phyloP scores from a whole-genome alignment of 176 grass and related monocot genomes.

The Bothriochloa decipiens region DNA sequence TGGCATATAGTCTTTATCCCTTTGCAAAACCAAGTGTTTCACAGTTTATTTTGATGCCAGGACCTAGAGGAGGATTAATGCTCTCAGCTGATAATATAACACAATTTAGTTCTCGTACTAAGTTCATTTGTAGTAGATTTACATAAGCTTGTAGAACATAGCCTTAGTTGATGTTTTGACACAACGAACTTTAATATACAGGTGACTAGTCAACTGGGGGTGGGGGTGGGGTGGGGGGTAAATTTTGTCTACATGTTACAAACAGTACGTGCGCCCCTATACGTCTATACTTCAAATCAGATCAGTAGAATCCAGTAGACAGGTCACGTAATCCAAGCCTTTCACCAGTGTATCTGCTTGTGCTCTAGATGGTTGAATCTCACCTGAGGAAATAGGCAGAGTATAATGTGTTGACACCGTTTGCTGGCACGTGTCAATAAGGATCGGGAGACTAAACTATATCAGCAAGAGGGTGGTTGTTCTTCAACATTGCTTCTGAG shows the following conservation, averaged over 20 bases:
- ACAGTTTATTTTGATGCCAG: not conserved
- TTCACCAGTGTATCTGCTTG: not conserved
- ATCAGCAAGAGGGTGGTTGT: no score
- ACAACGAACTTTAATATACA: not conserved
- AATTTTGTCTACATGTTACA: no score
- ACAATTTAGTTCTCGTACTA: not conserved
- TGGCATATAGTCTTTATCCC: not conserved
- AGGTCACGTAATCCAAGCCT: not conserved
- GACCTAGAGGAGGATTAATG: not conserved
- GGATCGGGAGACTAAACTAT: no score
- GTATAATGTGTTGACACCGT: no score
- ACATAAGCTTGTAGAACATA: not conserved
- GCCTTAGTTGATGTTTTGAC: not conserved
- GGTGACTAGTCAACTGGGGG: not conserved
- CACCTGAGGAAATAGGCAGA: no score
- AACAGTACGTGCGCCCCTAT: not conserved
- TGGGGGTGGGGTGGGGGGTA: no score
- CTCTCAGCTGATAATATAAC: not conserved
- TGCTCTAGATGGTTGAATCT: no score
- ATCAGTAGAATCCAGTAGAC: not conserved
- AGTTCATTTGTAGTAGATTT: not conserved
- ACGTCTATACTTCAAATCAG: not conserved
- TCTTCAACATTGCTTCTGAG: no score
- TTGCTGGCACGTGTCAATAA: no score
- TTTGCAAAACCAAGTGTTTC: not conserved